Evolutionary conservation across 139 green algal species (phyloP), one percentile per base, ranked within the genome.

Genomic region (Chlamydomonas sphaeroides): DNA sequence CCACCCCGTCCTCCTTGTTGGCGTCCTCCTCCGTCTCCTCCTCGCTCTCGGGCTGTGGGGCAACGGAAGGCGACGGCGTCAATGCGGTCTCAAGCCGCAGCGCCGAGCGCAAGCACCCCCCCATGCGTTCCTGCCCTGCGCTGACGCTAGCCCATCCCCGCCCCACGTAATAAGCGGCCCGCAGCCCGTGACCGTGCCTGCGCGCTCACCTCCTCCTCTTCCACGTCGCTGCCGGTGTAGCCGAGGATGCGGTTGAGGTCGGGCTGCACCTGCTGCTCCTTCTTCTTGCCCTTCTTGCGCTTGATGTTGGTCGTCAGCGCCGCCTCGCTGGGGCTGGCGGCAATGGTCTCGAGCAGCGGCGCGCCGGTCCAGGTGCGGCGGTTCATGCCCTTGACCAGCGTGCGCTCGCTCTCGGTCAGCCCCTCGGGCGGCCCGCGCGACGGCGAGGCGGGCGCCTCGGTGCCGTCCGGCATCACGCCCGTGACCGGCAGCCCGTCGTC

Each of bases 251-350:
- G 90, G 18, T 87, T 85, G 23, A 95, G 83, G 65, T 90, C 90
- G 45, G 90, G 90, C 56, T 80, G 56, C 35, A 86, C 61, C 78
- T 83, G 67, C 61, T 84, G 61, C 36, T 88, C 83, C 90, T 91
- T 92, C 87, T 95, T 93, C 72, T 94, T 95, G 79, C 91, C 90
- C 87, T 94, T 92, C 83, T 92, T 93, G 26, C 88, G 84, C 90
- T 93, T 93, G 70, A 93, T 88, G 74, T 48, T 87, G 28, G 83
- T 74, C 17, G 84, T 57, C 6, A 72, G 42, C 45, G 51, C 59
- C 61, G 67, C 65, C 26, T 84, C 67, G 33, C 59, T 3, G 3
- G 53, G 56, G 67, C 83, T 89, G 66, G 65, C 70, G n/a, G 78
- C 57, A 15, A 94, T 86, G 18, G 51, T 67, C 53, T 93, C 90